Percentiles rank a stretch among this genome's conserved stretches.
Conservation (phyloP, 164 flowering plant genomes). For the Saururus chinensis region DNA sequence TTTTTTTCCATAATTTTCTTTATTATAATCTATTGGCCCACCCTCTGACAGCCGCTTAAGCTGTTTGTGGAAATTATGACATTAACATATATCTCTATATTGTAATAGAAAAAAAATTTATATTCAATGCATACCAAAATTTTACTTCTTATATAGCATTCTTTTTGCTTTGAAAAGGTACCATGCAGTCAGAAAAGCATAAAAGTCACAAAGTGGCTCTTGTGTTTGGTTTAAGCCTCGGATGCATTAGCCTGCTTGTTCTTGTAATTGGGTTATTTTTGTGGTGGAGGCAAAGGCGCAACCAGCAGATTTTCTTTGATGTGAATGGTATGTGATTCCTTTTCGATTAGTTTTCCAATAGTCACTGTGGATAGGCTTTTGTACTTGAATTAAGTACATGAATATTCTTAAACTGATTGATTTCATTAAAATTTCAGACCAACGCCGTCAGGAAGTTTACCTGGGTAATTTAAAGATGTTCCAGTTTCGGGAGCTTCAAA, state of each 20-base stretch:
- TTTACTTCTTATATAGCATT: not conserved
- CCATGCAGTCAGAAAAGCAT: conserved; percentile 28
- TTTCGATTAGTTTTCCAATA: not conserved
- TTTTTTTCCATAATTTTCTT: too few relatives aligned
- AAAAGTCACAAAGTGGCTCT: conserved; percentile 61
- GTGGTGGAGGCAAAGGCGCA: conserved; percentile 72
- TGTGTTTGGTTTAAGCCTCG: conserved; percentile 69
- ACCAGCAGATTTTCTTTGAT: conserved; percentile 78
- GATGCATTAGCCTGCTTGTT: conserved; percentile 53
- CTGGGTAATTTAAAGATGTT: conserved; percentile 71
- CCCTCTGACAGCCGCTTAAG: too few relatives aligned
- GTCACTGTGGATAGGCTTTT: too few relatives aligned
- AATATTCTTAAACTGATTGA: not conserved
- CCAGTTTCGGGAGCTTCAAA: conserved; percentile 58
- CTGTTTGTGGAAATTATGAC: too few relatives aligned
- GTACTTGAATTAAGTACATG: not conserved
- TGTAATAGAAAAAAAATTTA: too few relatives aligned
- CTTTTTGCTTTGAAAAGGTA: conserved; percentile 19
- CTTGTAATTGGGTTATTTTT: conserved; percentile 61
- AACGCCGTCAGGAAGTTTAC: conserved; percentile 44
- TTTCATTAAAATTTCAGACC: conserved; percentile 23
- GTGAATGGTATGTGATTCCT: conserved; percentile 21
- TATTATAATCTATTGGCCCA: too few relatives aligned
- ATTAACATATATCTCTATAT: too few relatives aligned
- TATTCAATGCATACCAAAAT: too few relatives aligned